Conservation (phyloP, 2,329 filamentous ascomycete species). For the Aureobasidium sp. region DNA sequence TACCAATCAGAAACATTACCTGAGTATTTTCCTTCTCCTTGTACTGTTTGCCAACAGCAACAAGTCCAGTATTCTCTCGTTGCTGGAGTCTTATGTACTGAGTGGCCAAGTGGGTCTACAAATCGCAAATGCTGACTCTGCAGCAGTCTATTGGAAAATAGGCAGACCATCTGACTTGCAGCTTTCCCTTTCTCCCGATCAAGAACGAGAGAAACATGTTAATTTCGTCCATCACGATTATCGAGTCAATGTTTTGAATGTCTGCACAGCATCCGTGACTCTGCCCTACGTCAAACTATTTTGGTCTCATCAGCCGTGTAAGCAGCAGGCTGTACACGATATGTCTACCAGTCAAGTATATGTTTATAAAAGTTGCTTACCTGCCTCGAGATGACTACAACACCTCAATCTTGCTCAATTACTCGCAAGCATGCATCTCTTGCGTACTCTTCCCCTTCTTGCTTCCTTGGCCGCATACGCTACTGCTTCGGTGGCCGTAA, state of each 20-base stretch:
- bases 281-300: neutral
- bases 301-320: neutral
- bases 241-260: neutral
- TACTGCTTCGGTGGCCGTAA: neutral
- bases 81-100: neutral
- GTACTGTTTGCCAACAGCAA: neutral
- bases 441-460: neutral
- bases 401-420: conserved; percentile 5
- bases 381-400: neutral
- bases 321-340: neutral
- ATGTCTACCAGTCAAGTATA: neutral
- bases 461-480: neutral
- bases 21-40: neutral
- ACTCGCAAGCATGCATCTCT: conserved; percentile 2
- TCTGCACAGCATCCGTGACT: neutral
- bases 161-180: conserved; percentile 7
- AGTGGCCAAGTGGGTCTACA: neutral
- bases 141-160: conserved; percentile 5
- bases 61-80: neutral
- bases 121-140: neutral
- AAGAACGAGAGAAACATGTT: neutral
- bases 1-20: neutral
- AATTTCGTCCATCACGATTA: neutral
- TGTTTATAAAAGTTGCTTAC: neutral
- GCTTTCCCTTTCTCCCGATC: neutral